phyloP scores from a whole-genome alignment of 331 rosid species.

The Acacia pycnantha region DNA sequence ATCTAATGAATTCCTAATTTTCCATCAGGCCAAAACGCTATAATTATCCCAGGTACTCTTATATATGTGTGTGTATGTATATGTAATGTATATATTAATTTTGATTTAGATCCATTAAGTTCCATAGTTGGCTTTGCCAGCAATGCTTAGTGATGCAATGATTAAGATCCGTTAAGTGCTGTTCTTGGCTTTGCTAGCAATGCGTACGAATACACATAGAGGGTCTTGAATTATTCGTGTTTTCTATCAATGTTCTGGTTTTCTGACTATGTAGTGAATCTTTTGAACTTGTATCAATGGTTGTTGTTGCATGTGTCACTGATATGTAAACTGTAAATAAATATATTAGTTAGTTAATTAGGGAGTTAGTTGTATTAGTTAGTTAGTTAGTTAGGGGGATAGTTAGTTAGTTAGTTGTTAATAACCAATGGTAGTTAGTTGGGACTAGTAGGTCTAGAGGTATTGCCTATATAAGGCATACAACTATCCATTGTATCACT shows the following conservation, averaged over 20 bases:
- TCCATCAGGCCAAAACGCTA: neutral
- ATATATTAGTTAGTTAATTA: no score
- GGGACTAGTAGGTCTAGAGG: no score
- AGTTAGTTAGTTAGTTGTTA: no score
- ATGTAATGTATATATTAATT: neutral
- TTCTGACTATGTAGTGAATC: neutral
- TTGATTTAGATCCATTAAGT: neutral
- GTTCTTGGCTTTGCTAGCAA: conserved; percentile 2
- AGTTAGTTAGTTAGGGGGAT: no score
- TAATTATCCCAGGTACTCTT: neutral
- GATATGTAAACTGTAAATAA: no score
- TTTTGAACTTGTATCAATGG: neutral
- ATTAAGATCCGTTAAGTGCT: neutral
- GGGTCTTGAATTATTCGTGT: neutral
- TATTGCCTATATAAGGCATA: no score
- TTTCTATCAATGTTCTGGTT: neutral
- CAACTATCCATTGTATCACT: no score
- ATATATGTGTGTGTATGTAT: neutral
- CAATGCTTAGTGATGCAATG: neutral
- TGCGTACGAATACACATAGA: neutral
- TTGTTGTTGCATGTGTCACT: neutral
- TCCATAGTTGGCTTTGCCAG: neutral
- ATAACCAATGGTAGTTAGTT: no score
- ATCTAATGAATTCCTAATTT: neutral
- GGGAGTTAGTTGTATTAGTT: no score